Conservation (phyloP, 352 stramenopile genomes). For the Phytopythium vexans region DNA sequence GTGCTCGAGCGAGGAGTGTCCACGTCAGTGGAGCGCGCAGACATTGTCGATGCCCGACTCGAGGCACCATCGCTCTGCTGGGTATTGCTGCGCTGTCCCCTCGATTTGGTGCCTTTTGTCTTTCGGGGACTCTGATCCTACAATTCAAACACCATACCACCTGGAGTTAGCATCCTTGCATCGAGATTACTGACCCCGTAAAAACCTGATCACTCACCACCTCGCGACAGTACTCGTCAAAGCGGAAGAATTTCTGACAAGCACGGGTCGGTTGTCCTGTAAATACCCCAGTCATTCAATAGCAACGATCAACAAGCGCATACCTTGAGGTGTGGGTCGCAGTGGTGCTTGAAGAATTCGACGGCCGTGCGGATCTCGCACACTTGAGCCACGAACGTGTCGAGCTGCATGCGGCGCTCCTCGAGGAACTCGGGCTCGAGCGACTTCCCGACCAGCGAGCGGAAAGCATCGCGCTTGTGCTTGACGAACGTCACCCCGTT, state of each 20-base stretch:
- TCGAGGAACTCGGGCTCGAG: slow-evolving; percentile 63
- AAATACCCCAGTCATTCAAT: background rate
- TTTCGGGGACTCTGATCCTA: slow-evolving; percentile 30
- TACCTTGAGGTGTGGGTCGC: slow-evolving; percentile 42
- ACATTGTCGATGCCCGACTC: slow-evolving; percentile 15
- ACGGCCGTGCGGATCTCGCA: slow-evolving; percentile 37
- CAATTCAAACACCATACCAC: background rate
- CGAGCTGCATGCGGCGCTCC: slow-evolving; percentile 42
- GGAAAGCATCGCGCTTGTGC: slow-evolving; percentile 44
- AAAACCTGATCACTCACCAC: slow-evolving; percentile 31
- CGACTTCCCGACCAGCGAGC: slow-evolving; percentile 40
- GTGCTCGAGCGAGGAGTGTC: background rate
- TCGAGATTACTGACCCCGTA: background rate
- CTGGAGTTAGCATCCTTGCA: background rate
- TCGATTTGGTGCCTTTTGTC: slow-evolving; percentile 19
- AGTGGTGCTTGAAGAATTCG: slow-evolving; percentile 61
- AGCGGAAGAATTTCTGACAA: slow-evolving; percentile 46
- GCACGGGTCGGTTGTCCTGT: background rate
- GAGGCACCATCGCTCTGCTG: slow-evolving; percentile 9
- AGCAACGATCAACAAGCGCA: background rate
- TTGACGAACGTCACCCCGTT: slow-evolving; percentile 49
- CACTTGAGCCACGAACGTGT: slow-evolving; percentile 46
- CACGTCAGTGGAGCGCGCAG: slow-evolving; percentile 9
- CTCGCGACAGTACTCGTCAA: slow-evolving; percentile 58
- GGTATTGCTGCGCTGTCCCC: slow-evolving; percentile 7